Evolutionary conservation across 2,329 filamentous ascomycete species (phyloP), one percentile per base, ranked within the genome.

Genomic region (Penicillium sp.): DNA sequence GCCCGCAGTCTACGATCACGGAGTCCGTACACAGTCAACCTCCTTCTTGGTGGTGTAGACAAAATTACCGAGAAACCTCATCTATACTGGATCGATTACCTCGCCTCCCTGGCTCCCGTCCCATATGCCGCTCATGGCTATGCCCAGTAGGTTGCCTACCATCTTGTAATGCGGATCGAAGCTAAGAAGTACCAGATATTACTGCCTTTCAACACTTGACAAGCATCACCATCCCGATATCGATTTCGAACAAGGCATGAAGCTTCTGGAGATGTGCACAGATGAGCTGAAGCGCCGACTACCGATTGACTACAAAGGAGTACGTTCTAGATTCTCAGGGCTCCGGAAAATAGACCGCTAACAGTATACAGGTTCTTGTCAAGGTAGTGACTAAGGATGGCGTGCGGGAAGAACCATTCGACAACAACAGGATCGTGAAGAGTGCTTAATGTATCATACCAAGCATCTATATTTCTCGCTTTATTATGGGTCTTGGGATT

Each of bases 191-290:
- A 30, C 38, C 65, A 92, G 89, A 81, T 98, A 98, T 85, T 99
- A 99, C 85, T 99, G 95, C 79, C 86, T 99, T 64, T 96, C 92
- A 7, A 96, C 97, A 70, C 88, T 99, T 56, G 95, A 99, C 83
- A 99, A 99, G 84, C 95, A 99, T 79, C 95, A 99, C 78, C 91
- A 97, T 75, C 94, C 95, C 52, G 90, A 97, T 75, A 98, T 99
- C 79, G 87, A 86, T 64, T 88, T 95, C 58, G 93, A 91, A 66
- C 87, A 96, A 78, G 95, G 95, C 61, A 87, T 97, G 81, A 95
- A 97, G 84, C 88, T 99, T 66, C 83, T 99, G 73, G 90, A 88
- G 72, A 91, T 97, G 89, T 99, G 95, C 83, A 95, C 92, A 69
- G 93, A 98, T 78, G 95, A 99, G 84, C 83, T 99, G 76, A 97